Evolutionary conservation across 495 filamentous ascomycete genomes (phyloP), one percentile per base, ranked within the genome.

Genomic region (Penicillium parvum): DNA sequence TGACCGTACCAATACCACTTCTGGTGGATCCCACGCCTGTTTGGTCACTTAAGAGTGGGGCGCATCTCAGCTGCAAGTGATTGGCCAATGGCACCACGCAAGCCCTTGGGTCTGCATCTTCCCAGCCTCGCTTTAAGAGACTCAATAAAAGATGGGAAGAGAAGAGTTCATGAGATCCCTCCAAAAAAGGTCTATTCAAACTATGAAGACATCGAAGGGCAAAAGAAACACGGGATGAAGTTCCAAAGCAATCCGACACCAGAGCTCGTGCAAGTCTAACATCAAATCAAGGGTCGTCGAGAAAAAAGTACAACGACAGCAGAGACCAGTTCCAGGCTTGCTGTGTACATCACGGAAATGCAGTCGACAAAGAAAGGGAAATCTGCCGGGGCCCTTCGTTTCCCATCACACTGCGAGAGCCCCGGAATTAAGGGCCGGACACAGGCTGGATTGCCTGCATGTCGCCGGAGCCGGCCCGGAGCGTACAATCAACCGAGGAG

Each of bases 401-500:
- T 44, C 29, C 42, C 26, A 46, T 44, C 27, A 36, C 32, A 45
- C 15, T 21, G 29, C 17, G 35, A 40, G 34, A 37, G 12, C 40
- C 27, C 25, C 22, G 37, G 32, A 47, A 50, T 44, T 18, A 37
- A 47, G 19, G 27, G 42, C 50, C 28, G 40, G 52, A 43, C 41
- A 60, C 44, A 49, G 52, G 62, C 53, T 45, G 53, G 54, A 64
- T 62, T 66, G 32, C 60, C 63, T 61, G 64, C 58, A 66, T 63
- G 62, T 58, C 49, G 58, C 63, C 57, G 53, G 46, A 47, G 42
- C 60, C 35, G 44, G 44, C 42, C 17, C 41, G 21, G 21, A 36
- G 14, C 20, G 32, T 15, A 19, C 23, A 18, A 20, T 12, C 7
- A 28, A 21, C 23, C 10, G 28, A 43, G 33, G 21, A 45, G 25